phyloP scores from a whole-genome alignment of 352 stramenopile genomes.

The Phytophthora sp. region DNA sequence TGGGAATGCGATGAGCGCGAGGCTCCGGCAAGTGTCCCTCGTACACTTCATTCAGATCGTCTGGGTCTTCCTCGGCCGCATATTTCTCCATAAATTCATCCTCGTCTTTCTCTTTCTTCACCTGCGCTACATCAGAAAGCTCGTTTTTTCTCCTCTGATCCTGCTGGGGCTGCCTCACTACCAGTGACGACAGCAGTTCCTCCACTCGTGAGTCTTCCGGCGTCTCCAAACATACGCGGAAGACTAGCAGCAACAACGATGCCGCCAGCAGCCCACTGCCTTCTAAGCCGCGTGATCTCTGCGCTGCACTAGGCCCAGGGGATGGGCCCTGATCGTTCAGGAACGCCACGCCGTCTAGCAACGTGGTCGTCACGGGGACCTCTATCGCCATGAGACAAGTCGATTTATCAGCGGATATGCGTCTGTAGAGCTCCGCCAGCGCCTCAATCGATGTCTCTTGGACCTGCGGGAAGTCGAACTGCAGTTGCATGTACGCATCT shows the following conservation, averaged over 20 bases:
- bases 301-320: not conserved
- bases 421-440: slow-evolving; percentile 50
- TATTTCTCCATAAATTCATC: slow-evolving; percentile 44
- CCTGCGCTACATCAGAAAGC: not conserved
- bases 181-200: slow-evolving; percentile 36
- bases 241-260: slow-evolving; percentile 49
- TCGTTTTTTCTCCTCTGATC: not conserved
- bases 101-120: slow-evolving; percentile 1
- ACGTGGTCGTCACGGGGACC: slow-evolving; percentile 44
- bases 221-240: slow-evolving; percentile 37
- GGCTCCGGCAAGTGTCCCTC: slow-evolving; percentile 42
- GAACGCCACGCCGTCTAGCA: slow-evolving; percentile 55
- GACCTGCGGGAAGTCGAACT: slow-evolving; percentile 65
- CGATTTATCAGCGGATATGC: slow-evolving; percentile 26
- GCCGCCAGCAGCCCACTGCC: slow-evolving; percentile 49
- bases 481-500: slow-evolving; percentile 51
- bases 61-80: slow-evolving; percentile 59
- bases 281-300: slow-evolving; percentile 38
- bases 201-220: slow-evolving; percentile 26
- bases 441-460: slow-evolving; percentile 44
- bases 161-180: not conserved
- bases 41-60: slow-evolving; percentile 69
- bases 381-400: not conserved
- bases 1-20: not conserved
- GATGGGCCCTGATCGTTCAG: slow-evolving; percentile 41